phyloP scores from a whole-genome alignment of 495 filamentous ascomycete species.

The Xylaria longipes region DNA sequence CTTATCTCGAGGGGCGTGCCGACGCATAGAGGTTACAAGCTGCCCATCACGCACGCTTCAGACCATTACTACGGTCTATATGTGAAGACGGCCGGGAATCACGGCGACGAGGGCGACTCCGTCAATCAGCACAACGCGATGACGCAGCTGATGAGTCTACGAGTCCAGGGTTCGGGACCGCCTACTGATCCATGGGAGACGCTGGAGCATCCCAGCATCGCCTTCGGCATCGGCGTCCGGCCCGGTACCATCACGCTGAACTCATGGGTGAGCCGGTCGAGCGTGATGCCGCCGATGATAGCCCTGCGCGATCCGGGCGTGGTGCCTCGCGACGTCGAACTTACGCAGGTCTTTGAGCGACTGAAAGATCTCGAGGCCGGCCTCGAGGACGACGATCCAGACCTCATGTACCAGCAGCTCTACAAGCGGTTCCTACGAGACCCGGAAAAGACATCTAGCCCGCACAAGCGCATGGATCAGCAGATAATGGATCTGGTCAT shows the following conservation, averaged over 20 bases:
- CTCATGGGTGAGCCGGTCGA: constrained; percentile 59
- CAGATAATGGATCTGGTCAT: constrained; percentile 73
- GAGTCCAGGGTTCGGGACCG: constrained; percentile 45
- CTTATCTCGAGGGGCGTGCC: constrained; percentile 56
- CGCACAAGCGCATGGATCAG: constrained; percentile 64
- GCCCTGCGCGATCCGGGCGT: constrained; percentile 57
- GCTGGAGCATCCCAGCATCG: constrained; percentile 68
- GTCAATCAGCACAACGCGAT: constrained; percentile 55
- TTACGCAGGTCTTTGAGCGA: constrained; percentile 60
- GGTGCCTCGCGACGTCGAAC: constrained; percentile 58
- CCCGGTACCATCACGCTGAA: constrained; percentile 69
- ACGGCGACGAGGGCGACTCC: constrained; percentile 50
- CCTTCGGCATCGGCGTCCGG: constrained; percentile 62
- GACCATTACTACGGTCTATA: constrained; percentile 59
- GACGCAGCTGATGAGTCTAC: constrained; percentile 56
- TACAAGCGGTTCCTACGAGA: constrained; percentile 59
- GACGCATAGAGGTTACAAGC: constrained; percentile 53
- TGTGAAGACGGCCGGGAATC: constrained; percentile 54
- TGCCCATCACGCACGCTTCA: constrained; percentile 52
- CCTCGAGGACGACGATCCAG: constrained; percentile 62
- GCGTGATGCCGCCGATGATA: constrained; percentile 53
- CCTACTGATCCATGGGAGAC: constrained; percentile 65
- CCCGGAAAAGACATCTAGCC: constrained; percentile 55
- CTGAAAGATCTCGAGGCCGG: constrained; percentile 61
- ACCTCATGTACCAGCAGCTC: constrained; percentile 59